A percentile compares a stretch with the other conserved stretches of the same genome.
phyloP scores from a whole-genome alignment of 257 asterid species.

The Gynochthodes officinalis region DNA sequence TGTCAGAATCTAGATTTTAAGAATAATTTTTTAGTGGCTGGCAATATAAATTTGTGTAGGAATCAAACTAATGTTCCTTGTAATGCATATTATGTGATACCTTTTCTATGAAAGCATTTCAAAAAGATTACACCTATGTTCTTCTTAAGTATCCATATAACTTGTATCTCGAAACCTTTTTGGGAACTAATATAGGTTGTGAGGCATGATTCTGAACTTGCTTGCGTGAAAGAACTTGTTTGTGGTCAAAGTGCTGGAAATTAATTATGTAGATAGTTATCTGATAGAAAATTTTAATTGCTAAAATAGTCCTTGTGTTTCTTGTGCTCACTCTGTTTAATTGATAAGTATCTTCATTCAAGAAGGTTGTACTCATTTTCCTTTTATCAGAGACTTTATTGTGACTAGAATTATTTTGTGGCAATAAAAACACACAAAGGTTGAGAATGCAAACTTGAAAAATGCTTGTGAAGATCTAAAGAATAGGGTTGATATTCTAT shows the following conservation, averaged over 20 bases:
- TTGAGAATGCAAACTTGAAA: constrained; percentile 58
- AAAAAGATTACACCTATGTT: background rate
- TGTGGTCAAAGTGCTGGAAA: background rate
- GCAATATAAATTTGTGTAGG: background rate
- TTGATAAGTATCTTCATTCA: background rate
- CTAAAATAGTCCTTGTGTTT: too few relatives aligned
- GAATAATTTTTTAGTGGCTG: background rate
- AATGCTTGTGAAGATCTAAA: constrained; percentile 83
- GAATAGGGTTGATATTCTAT: constrained; percentile 78
- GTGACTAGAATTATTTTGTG: constrained; percentile 8
- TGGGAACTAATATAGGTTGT: background rate
- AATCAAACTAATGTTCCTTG: background rate
- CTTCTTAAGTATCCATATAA: background rate
- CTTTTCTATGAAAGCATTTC: background rate
- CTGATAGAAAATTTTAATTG: background rate
- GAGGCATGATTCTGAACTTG: background rate
- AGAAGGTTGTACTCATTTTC: constrained; percentile 15
- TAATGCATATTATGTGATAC: background rate
- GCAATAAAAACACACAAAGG: constrained; percentile 61
- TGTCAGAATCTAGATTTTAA: background rate
- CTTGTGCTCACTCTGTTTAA: background rate
- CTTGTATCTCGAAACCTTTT: background rate
- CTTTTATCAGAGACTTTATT: background rate
- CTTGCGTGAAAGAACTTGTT: background rate
- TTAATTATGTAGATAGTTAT: background rate